phyloP scores from a whole-genome alignment of 2,329 filamentous ascomycete genomes.

The Nigrospora osmanthi region DNA sequence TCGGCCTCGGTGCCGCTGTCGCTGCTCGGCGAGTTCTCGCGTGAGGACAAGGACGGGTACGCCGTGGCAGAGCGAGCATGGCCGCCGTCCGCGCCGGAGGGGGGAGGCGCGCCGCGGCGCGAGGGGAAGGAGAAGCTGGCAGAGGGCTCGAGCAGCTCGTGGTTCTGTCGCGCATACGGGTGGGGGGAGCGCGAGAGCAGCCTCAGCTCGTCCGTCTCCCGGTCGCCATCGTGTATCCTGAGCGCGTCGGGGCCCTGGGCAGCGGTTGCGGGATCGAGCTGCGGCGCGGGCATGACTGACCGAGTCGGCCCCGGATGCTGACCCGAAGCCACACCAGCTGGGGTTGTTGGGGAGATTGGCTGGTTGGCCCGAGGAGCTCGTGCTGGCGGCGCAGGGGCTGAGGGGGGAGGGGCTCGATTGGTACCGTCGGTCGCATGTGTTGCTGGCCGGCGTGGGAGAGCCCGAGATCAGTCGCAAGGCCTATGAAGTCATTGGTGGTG shows the following conservation, averaged over 20 bases:
- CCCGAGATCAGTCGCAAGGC: too few species aligned
- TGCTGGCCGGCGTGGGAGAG: too few species aligned
- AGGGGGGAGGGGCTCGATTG: too few species aligned
- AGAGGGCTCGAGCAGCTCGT: slow-evolving; percentile 45
- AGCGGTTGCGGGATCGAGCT: slow-evolving; percentile 27
- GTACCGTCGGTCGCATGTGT: too few species aligned
- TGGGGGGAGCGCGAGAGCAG: slow-evolving; percentile 56
- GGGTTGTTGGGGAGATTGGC: too few species aligned
- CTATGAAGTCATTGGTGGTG: too few species aligned
- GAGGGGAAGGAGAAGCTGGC: slow-evolving; percentile 24
- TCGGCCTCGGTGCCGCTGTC: slow-evolving; percentile 94
- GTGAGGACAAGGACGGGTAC: slow-evolving; percentile 25
- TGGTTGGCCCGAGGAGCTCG: too few species aligned
- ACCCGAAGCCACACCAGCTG: too few species aligned
- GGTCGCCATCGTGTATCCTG: slow-evolving; percentile 13
- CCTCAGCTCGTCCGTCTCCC: slow-evolving; percentile 33
- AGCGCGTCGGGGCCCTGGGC: slow-evolving; percentile 12
- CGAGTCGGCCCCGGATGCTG: not conserved
- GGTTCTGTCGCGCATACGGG: slow-evolving; percentile 55
- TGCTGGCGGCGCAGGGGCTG: too few species aligned
- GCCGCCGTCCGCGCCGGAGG: not conserved
- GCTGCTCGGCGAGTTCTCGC: slow-evolving; percentile 57
- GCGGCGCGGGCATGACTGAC: slow-evolving; percentile 12
- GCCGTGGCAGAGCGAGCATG: slow-evolving; percentile 2
- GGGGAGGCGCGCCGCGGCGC: slow-evolving; percentile 11